These are phyloP conservation scores for Bacidia rubella DNA, from an alignment of 495 filamentous ascomycete species.

Conservation along the genomic window DNA sequence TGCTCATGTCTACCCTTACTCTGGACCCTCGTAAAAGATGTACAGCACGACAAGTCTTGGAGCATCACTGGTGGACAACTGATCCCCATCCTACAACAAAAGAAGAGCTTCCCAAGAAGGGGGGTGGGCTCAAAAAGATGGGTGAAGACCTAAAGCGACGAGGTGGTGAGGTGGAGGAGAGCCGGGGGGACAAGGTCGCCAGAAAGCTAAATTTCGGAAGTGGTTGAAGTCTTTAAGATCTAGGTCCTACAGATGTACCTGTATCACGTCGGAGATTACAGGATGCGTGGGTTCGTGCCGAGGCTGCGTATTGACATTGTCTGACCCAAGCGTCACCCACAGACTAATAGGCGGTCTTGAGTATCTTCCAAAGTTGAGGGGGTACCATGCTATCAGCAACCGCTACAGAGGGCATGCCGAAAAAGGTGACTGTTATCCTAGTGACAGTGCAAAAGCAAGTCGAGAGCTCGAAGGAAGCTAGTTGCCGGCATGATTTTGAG, in stretches of 20 bases:
- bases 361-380: too few relatives aligned
- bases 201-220: conserved; percentile 74
- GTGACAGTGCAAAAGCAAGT: too few relatives aligned
- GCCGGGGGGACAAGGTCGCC: conserved; percentile 58
- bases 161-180: conserved; percentile 58
- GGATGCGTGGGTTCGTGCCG: background rate
- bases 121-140: conserved; percentile 57
- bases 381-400: too few relatives aligned
- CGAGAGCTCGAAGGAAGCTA: background rate
- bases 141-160: conserved; percentile 71
- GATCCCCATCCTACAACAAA: conserved; percentile 77
- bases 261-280: conserved; percentile 1
- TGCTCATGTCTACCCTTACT: conserved; percentile 72
- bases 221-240: conserved; percentile 30
- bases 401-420: too few relatives aligned
- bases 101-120: conserved; percentile 63
- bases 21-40: conserved; percentile 76
- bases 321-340: too few relatives aligned
- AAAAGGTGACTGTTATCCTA: too few relatives aligned
- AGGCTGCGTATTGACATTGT: background rate
- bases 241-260: background rate
- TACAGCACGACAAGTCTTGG: conserved; percentile 59
- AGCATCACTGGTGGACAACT: conserved; percentile 74
- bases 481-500: background rate
- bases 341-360: too few relatives aligned